Conservation (phyloP, 352 stramenopile species). For the Phytophthora quininea region DNA sequence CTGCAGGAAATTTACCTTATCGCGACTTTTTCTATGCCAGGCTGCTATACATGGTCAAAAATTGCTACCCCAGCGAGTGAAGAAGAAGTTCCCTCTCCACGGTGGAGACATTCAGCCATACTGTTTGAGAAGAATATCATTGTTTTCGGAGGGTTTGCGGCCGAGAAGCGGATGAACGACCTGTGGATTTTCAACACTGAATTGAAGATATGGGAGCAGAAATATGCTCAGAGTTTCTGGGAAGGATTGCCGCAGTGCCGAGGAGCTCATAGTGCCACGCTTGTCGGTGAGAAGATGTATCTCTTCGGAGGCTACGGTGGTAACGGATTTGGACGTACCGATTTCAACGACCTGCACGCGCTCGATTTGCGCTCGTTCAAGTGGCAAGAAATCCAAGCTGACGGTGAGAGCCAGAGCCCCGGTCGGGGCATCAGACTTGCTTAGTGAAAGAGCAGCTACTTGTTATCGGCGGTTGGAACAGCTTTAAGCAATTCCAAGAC, state of each 20-base stretch:
- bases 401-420: slow-evolving; percentile 90
- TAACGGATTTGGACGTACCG: slow-evolving; percentile 92
- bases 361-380: slow-evolving; percentile 92
- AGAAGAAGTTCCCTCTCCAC: slow-evolving; percentile 67
- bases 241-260: slow-evolving; percentile 90
- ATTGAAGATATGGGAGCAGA: slow-evolving; percentile 93
- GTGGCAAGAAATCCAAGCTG: slow-evolving; percentile 89
- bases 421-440: slow-evolving; percentile 94
- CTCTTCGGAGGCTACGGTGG: slow-evolving; percentile 98
- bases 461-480: slow-evolving; percentile 96
- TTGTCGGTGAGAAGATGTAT: slow-evolving; percentile 91
- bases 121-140: slow-evolving; percentile 89
- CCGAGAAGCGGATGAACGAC: slow-evolving; percentile 95
- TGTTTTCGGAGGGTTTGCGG: slow-evolving; percentile 95
- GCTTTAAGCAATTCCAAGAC: slow-evolving; percentile 96
- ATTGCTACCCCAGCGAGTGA: slow-evolving; percentile 40
- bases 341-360: slow-evolving; percentile 95
- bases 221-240: slow-evolving; percentile 88
- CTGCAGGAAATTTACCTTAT: background rate
- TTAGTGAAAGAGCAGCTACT: slow-evolving; percentile 92
- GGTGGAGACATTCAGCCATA: slow-evolving; percentile 87
- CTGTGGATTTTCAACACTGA: slow-evolving; percentile 96
- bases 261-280: slow-evolving; percentile 90
- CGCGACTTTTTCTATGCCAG: slow-evolving; percentile 20
- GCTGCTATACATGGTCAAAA: slow-evolving; percentile 72